A percentile compares a stretch with the other conserved stretches of the same genome.
phyloP scores from a whole-genome alignment of 257 asterid genomes.

The Nyctanthes arbortristis region DNA sequence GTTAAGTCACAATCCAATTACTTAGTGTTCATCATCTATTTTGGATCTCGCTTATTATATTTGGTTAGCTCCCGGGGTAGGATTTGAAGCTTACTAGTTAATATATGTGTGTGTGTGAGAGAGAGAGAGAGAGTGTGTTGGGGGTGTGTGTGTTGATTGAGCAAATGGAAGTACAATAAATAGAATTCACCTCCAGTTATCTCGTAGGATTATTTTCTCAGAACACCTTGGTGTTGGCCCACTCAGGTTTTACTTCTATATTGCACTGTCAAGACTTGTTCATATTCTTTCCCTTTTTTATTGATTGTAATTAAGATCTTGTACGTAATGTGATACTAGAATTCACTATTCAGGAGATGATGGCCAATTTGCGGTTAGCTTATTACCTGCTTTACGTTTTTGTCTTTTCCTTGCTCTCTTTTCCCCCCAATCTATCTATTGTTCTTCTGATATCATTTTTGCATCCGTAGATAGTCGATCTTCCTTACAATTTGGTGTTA shows the following conservation, averaged over 20 bases:
- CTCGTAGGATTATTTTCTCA: no score
- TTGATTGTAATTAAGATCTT: neutral
- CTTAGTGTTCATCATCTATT: neutral
- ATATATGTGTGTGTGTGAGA: no score
- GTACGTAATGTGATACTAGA: neutral
- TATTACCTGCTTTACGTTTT: neutral
- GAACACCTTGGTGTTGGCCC: no score
- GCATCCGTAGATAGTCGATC: neutral
- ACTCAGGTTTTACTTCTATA: no score
- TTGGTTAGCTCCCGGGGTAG: neutral
- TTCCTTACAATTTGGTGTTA: conserved; percentile 26
- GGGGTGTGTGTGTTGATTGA: no score
- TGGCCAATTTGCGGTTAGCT: neutral
- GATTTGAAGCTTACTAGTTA: no score
- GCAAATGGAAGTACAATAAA: no score
- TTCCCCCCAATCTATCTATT: neutral
- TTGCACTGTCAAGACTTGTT: neutral
- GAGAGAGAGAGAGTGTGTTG: no score
- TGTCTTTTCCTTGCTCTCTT: neutral
- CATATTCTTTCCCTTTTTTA: neutral
- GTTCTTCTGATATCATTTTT: conserved; percentile 10
- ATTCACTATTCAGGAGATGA: neutral
- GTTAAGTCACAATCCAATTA: neutral
- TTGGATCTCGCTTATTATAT: neutral
- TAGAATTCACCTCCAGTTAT: no score